Evolutionary conservation across 345 rosid species (phyloP).

Genomic region (Nephelium lappaceum): DNA sequence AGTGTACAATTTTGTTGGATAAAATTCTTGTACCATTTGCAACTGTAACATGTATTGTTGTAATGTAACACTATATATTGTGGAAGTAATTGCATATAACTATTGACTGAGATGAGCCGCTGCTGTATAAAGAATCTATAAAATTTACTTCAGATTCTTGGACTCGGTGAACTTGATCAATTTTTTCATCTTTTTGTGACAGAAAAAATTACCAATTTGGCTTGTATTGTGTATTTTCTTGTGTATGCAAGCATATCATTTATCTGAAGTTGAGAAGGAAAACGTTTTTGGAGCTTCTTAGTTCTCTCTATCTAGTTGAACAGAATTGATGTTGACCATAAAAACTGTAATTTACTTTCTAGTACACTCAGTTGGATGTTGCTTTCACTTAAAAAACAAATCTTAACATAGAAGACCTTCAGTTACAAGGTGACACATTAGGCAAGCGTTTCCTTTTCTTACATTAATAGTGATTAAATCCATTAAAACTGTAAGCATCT

Average conservation of each 20-base stretch:
- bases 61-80: background rate
- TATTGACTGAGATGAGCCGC: background rate
- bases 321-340: background rate
- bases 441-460: too few relatives aligned
- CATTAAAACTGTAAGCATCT: too few relatives aligned
- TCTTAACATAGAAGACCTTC: too few relatives aligned
- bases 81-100: background rate
- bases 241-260: background rate
- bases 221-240: background rate
- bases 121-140: background rate
- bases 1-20: conserved; percentile 19
- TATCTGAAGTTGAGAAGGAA: background rate
- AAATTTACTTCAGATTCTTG: background rate
- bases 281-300: background rate
- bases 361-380: too few relatives aligned
- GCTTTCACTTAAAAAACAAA: too few relatives aligned
- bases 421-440: too few relatives aligned
- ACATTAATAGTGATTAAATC: too few relatives aligned
- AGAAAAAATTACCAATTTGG: background rate
- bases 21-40: conserved; percentile 23
- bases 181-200: too few relatives aligned
- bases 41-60: background rate
- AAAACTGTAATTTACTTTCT: background rate
- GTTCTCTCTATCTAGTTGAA: too few relatives aligned
- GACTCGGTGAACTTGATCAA: background rate